phyloP scores from a whole-genome alignment of 345 rosid genomes.

The Gossypium mustelinum region DNA sequence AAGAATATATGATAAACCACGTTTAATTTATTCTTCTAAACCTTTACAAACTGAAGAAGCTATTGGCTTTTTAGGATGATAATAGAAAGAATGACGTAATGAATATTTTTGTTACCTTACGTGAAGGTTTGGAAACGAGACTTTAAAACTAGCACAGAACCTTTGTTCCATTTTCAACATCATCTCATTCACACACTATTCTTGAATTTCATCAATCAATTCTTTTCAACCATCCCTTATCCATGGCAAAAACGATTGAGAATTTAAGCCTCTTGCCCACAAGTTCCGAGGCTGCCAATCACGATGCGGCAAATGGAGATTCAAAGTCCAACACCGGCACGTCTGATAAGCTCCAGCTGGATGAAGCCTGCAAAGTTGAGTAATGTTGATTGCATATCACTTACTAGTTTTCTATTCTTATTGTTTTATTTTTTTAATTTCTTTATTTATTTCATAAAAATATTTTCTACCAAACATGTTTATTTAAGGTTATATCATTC shows the following conservation, averaged over 20 bases:
- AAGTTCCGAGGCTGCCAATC: background rate
- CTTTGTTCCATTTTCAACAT: background rate
- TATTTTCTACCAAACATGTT: no score
- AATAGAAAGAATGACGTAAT: background rate
- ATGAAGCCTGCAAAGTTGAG: background rate
- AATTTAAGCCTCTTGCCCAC: rapidly evolving
- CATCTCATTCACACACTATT: background rate
- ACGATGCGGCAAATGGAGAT: background rate
- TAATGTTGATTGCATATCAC: no score
- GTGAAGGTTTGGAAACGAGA: background rate
- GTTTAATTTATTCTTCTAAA: no score
- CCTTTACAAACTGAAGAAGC: no score
- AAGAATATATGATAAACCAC: no score
- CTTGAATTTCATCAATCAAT: background rate
- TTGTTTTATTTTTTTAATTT: no score
- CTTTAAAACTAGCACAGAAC: background rate
- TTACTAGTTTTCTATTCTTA: no score
- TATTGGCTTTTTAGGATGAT: no score
- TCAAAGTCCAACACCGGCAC: background rate
- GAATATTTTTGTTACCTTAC: background rate
- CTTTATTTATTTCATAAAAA: no score
- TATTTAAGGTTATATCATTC: no score
- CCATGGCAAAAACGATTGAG: background rate
- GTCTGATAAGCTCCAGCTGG: background rate
- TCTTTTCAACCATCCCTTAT: background rate